Evolutionary conservation across 345 rosid species (phyloP).

Genomic region (Hirschfeldia incana): DNA sequence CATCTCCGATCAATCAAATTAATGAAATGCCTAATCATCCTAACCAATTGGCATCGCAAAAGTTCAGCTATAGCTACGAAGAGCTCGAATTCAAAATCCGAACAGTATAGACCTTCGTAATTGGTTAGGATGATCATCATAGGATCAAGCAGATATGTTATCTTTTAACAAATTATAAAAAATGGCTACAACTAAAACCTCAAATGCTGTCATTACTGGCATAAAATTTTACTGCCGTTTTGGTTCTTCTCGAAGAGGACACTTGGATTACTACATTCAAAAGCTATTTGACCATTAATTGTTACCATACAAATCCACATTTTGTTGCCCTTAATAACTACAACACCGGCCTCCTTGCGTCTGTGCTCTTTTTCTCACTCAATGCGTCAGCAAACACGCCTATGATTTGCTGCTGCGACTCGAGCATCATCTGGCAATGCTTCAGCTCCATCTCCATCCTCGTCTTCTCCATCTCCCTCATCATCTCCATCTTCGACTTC

Average conservation of each 20-base stretch:
- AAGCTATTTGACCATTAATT: slow-evolving; percentile 13
- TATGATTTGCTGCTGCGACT: slow-evolving; percentile 59
- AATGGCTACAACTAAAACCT: too few species aligned
- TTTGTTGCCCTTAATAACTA: too few species aligned
- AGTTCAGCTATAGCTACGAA: too few species aligned
- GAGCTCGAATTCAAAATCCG: too few species aligned
- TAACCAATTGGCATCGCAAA: too few species aligned
- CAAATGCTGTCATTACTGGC: slow-evolving; percentile 8
- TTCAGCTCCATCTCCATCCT: slow-evolving; percentile 71
- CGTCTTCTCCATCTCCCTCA: slow-evolving; percentile 64
- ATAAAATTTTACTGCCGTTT: slow-evolving; percentile 12
- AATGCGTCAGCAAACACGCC: slow-evolving; percentile 47
- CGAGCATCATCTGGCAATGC: slow-evolving; percentile 68
- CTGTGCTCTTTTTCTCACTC: slow-evolving; percentile 48
- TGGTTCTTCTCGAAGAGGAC: slow-evolving; percentile 15
- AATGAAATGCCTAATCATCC: too few species aligned
- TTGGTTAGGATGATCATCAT: neutral
- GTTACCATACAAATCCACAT: neutral
- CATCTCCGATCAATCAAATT: too few species aligned
- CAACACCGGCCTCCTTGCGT: neutral
- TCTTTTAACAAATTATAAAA: neutral
- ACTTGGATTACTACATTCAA: slow-evolving; percentile 19
- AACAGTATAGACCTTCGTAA: too few species aligned
- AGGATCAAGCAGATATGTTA: neutral
- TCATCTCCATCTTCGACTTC: slow-evolving; percentile 75